Evolutionary conservation across 768 basidiomycete species (phyloP), one percentile per base, ranked within the genome.

Genomic region (Lactarius evosmus): DNA sequence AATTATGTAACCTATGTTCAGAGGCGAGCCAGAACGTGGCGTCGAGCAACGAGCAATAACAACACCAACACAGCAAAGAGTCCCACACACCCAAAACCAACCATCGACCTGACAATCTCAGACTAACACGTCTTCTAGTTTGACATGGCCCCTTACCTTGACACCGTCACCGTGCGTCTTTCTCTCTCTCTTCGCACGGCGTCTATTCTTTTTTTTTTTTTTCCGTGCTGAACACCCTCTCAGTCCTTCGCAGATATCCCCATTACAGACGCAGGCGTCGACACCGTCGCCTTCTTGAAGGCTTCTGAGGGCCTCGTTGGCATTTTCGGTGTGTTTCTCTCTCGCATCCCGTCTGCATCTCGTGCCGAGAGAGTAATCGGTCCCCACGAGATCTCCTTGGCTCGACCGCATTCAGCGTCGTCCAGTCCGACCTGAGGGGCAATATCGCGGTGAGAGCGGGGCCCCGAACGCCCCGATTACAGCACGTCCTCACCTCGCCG

Each of bases 161-260:
- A 87, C 62, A 83, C 84, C 19, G 81, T 91, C 55, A 88, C 82
- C 77, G 89, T 84, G 67, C 68, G 79, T 69, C 30, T 53, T 11
- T 12, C 29, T 33, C 25, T n/a, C n/a, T n/a, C n/a, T n/a, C 41
- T 40, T 33, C 27, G 41, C 33, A 27, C 11, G 17, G 19, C 38
- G 33, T 30, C 16, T 61, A 32, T 62, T 32, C 5, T 14, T 53
- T 29, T 51, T 38, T 38, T 7, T 38, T 7, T 32, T 52, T 29
- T 16, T 52, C 30, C 51, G 30, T 38, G 54, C 33, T 68, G 29
- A 41, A 50, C 19, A 25, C 17, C 29, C 50, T 34, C 50, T 36
- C 52, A 98, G 96, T 95, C 93, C n/a, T 99, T 94, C 74, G 86
- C 87, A 69, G 89, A 95, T 75, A 96, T 98, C 44, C 83, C 88